Evolutionary conservation across 345 rosid genomes (phyloP), one percentile per base, ranked within the genome.

Genomic region (Lumnitzera racemosa): DNA sequence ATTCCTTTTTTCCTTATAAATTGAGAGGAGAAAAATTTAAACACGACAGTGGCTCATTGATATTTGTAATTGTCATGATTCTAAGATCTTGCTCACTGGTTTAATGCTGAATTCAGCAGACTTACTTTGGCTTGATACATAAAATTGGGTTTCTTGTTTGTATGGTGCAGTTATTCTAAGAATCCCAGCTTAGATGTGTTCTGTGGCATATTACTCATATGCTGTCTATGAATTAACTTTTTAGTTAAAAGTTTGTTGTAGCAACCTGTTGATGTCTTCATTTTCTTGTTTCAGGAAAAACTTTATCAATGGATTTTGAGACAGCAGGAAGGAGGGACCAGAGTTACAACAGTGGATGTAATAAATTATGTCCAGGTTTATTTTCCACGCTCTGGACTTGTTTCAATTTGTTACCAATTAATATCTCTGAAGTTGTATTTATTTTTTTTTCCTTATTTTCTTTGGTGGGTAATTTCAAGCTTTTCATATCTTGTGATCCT

Each of bases 271-370:
- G 31, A 23, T 24, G 12, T 9, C 15, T 53, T 20, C 15, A 7
- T 54, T n/a, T 31, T 56, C 10, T 47, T 15, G 63, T 72, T 68
- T 12, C 70, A 90, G 97, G 97, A 90, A 72, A 90, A 87, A 59
- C 79, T 90, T 66, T 78, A 82, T 72, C 97, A 90, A 55, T 90
- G 92, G 92, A 83, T 90, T 56, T 74, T 77, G 82, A 81, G 94
- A 62, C 86, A 87, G 69, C 90, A 90, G 70, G 97, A 90, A 66
- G 96, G 73, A 67, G 97, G 92, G 27, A 76, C 89, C 23, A 84
- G 92, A 70, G 87, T 83, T 48, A 64, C 94, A 61, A 67, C 89
- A 13, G 58, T 61, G 71, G 97, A 90, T 74, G 76, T 87, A 46
- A 50, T 81, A 61, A 85, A 55, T 73, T 85, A 85, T 74, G 63